These are phyloP conservation scores for Fragaria vesca DNA, from an alignment of 306 rosid genomes.

Conservation along the genomic window DNA sequence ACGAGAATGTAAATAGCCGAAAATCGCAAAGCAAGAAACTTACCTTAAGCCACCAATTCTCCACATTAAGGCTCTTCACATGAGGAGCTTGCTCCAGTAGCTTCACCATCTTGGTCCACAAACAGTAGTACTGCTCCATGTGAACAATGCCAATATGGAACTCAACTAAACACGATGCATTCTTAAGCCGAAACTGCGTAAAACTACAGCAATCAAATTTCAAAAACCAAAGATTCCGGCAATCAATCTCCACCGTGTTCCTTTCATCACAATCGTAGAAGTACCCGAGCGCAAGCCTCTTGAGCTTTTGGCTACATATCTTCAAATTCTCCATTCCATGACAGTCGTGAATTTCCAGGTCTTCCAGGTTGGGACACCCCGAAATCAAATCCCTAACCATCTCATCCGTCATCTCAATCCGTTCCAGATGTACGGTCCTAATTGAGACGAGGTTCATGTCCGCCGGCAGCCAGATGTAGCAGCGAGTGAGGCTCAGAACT, in stretches of 20 bases:
- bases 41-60: slow-evolving; percentile 12
- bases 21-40: neutral
- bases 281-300: neutral
- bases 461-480: neutral
- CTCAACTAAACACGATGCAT: neutral
- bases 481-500: neutral
- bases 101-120: neutral
- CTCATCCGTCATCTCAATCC: neutral
- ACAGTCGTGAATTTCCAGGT: neutral
- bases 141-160: neutral
- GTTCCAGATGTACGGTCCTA: neutral
- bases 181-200: neutral
- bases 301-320: neutral
- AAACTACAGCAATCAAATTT: neutral
- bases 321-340: neutral
- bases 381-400: neutral
- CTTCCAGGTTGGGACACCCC: slow-evolving; percentile 8
- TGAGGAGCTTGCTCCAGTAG: slow-evolving; percentile 1
- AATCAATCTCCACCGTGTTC: neutral
- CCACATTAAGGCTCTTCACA: slow-evolving; percentile 5
- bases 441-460: neutral
- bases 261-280: neutral
- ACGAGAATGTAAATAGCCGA: neutral
- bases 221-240: neutral
- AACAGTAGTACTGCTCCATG: neutral